phyloP scores from a whole-genome alignment of 371 early-diverging fungal genomes.

The Cladochytrium tenue region DNA sequence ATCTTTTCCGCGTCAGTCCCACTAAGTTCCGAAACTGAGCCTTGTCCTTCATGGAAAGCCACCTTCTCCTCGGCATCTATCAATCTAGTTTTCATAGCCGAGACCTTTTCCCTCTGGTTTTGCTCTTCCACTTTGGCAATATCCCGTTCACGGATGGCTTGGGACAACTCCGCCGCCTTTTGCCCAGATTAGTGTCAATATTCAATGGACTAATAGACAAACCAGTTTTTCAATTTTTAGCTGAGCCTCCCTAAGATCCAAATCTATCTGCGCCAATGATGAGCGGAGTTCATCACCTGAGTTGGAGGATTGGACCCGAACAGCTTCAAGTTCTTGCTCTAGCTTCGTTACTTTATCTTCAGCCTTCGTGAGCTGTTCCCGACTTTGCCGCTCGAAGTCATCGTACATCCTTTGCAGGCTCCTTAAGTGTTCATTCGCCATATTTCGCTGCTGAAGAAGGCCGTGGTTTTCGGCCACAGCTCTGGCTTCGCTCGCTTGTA shows the following conservation, averaged over 20 bases:
- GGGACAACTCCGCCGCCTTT: slow-evolving; percentile 5
- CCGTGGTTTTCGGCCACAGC: slow-evolving; percentile 47
- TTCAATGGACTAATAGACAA: not conserved
- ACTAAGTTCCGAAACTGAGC: not conserved
- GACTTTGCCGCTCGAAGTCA: slow-evolving; percentile 40
- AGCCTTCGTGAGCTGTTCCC: slow-evolving; percentile 36
- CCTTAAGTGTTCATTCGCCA: slow-evolving; percentile 31
- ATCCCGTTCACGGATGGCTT: slow-evolving; percentile 9
- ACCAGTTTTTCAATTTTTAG: slow-evolving; percentile 26
- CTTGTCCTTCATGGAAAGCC: slow-evolving; percentile 21
- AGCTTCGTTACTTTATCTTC: slow-evolving; percentile 40
- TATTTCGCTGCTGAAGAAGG: slow-evolving; percentile 45
- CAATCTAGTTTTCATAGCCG: slow-evolving; percentile 29
- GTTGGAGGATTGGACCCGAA: slow-evolving; percentile 26
- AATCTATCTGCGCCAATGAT: slow-evolving; percentile 21
- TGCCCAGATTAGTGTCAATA: no score
- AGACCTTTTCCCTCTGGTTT: slow-evolving; percentile 7
- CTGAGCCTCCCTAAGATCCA: slow-evolving; percentile 19
- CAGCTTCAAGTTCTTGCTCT: slow-evolving; percentile 39
- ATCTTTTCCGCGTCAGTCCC: slow-evolving; percentile 5
- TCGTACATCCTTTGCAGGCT: slow-evolving; percentile 34
- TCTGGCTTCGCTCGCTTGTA: slow-evolving; percentile 48
- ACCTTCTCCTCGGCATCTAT: slow-evolving; percentile 27
- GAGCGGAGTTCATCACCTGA: slow-evolving; percentile 20
- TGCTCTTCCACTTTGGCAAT: slow-evolving; percentile 14